phyloP scores from a whole-genome alignment of 164 flowering plant species.

The Chloranthus sessilifolius region DNA sequence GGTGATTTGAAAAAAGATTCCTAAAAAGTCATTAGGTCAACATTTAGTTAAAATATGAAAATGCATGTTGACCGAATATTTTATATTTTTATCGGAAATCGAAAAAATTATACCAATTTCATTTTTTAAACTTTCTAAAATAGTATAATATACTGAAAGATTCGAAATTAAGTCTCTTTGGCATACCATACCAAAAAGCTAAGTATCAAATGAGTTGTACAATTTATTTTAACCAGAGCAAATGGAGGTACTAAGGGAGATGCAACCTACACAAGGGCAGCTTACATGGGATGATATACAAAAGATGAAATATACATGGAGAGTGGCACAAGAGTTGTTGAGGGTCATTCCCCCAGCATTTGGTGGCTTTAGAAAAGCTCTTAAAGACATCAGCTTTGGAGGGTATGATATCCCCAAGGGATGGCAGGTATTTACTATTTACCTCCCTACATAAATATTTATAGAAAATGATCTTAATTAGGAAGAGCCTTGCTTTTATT shows the following conservation, averaged over 20 bases:
- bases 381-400: constrained; percentile 16
- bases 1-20: too few species aligned
- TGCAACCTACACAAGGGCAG: neutral
- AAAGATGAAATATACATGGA: constrained; percentile 32
- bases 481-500: neutral
- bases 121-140: neutral
- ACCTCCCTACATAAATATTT: too few species aligned
- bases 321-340: constrained; percentile 16
- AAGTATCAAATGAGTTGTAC: too few species aligned
- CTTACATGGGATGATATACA: constrained; percentile 21
- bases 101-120: neutral
- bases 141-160: neutral
- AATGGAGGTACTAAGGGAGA: constrained; percentile 6
- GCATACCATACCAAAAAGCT: neutral
- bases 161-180: neutral
- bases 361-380: constrained; percentile 18
- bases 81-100: neutral
- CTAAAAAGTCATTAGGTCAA: neutral
- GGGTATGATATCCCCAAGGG: constrained; percentile 9
- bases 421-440: constrained; percentile 5
- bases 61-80: neutral
- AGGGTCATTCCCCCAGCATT: constrained; percentile 25
- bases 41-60: neutral
- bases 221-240: constrained; percentile 16
- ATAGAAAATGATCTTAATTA: too few species aligned